phyloP scores from a whole-genome alignment of 2,329 filamentous ascomycete species.

The Clarireedia hainanense region DNA sequence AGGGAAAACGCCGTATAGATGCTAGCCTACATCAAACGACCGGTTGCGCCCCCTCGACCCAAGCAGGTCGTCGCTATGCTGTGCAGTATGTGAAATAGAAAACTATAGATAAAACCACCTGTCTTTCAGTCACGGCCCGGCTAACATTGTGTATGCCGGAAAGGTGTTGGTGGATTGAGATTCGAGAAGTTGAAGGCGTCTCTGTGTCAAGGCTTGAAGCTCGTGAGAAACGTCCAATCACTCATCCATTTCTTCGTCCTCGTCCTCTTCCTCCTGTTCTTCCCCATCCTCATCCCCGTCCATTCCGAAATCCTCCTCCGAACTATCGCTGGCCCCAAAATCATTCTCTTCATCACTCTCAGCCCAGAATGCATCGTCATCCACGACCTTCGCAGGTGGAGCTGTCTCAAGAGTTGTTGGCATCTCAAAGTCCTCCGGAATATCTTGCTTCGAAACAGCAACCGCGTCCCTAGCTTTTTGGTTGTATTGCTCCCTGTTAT shows the following conservation, averaged over 20 bases:
- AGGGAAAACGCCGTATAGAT: constrained; percentile 13
- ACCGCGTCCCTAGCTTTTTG: constrained; percentile 61
- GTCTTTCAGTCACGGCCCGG: not conserved
- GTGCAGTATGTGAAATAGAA: constrained; percentile 16
- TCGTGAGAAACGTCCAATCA: not conserved
- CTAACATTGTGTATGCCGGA: not conserved
- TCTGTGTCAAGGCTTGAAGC: no score
- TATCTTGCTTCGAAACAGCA: constrained; percentile 66
- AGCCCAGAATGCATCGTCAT: constrained; percentile 77
- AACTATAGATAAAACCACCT: constrained; percentile 9
- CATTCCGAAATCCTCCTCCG: constrained; percentile 51
- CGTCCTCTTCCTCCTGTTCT: constrained; percentile 47
- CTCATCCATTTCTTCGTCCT: constrained; percentile 26
- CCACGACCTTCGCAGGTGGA: constrained; percentile 54
- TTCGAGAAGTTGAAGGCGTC: not conserved
- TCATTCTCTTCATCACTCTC: constrained; percentile 70
- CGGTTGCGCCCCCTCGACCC: constrained; percentile 17
- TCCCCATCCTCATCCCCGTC: constrained; percentile 50
- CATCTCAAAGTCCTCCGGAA: constrained; percentile 74
- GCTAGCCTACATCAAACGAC: constrained; percentile 11
- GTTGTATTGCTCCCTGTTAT: constrained; percentile 63
- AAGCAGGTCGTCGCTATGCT: constrained; percentile 19
- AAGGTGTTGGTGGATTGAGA: not conserved
- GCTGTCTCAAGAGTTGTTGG: constrained; percentile 62
- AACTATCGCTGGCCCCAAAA: constrained; percentile 65